These are phyloP conservation scores for Tieghemostelium lacteum DNA, from an alignment of 78 protist species.

Conservation along the genomic window DNA sequence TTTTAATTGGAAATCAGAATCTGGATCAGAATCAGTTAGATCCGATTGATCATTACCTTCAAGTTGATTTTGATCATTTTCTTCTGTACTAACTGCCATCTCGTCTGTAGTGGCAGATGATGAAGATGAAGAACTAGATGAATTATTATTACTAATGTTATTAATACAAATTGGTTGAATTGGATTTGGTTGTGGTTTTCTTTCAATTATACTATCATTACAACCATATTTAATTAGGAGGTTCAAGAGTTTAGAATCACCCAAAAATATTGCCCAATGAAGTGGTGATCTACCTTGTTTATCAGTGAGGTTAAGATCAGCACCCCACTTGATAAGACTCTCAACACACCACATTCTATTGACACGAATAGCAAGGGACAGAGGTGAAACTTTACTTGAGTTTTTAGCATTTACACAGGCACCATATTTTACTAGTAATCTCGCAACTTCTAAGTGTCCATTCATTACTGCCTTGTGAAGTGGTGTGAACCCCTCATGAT, in stretches of 20 bases:
- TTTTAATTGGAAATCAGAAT: neutral
- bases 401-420: constrained; percentile 64
- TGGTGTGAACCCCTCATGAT: constrained; percentile 73
- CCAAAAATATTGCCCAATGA: constrained; percentile 64
- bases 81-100: constrained; percentile 14
- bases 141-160: constrained; percentile 1
- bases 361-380: constrained; percentile 30
- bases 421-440: constrained; percentile 53
- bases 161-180: neutral
- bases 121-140: neutral
- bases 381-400: constrained; percentile 13
- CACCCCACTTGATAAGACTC: constrained; percentile 37
- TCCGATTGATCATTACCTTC: constrained; percentile 3
- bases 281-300: constrained; percentile 45
- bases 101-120: neutral
- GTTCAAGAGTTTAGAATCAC: constrained; percentile 30
- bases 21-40: neutral
- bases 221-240: constrained; percentile 56
- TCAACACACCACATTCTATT: constrained; percentile 71
- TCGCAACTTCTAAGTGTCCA: constrained; percentile 73
- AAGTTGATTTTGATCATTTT: neutral
- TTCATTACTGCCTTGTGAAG: constrained; percentile 85
- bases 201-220: constrained; percentile 13
- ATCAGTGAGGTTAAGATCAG: constrained; percentile 45
- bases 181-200: neutral